A percentile compares a stretch with the other conserved stretches of the same genome.
Evolutionary conservation across 1,139 yeast species (phyloP).

Genomic region (Suhomyces panamericanus): DNA sequence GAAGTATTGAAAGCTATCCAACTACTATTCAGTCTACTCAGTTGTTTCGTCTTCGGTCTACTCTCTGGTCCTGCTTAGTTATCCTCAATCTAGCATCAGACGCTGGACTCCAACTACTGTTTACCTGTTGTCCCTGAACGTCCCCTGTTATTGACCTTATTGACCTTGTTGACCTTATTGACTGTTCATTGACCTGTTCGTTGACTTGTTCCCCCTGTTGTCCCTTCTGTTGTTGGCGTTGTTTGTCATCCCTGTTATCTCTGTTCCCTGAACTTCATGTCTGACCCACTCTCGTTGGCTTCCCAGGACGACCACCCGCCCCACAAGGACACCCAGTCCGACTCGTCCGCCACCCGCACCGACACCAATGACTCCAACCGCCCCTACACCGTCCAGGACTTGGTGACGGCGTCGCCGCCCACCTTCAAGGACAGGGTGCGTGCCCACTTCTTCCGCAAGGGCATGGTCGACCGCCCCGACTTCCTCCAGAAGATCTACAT

Average conservation of each 20-base stretch:
- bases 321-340: constrained; percentile 4
- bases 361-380: constrained; percentile 4
- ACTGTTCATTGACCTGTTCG: no score
- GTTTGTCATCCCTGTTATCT: background rate
- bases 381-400: constrained; percentile 20
- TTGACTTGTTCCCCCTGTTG: no score
- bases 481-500: constrained; percentile 38
- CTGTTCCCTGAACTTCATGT: no score
- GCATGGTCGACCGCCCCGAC: constrained; percentile 35
- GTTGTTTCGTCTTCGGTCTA: no score
- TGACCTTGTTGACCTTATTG: no score
- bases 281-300: constrained; percentile 7
- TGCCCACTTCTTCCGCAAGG: constrained; percentile 31
- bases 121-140: no score
- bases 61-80: no score
- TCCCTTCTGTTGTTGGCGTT: background rate
- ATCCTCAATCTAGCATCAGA: no score
- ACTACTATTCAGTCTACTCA: no score
- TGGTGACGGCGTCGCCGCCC: constrained; percentile 34
- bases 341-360: constrained; percentile 1
- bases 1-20: no score
- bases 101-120: no score
- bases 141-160: no score
- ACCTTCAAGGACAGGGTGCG: constrained; percentile 30
- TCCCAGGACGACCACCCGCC: constrained; percentile 9